Base-by-base conservation (phyloP, 306 rosid species). In the Ceratonia siliqua region DNA sequence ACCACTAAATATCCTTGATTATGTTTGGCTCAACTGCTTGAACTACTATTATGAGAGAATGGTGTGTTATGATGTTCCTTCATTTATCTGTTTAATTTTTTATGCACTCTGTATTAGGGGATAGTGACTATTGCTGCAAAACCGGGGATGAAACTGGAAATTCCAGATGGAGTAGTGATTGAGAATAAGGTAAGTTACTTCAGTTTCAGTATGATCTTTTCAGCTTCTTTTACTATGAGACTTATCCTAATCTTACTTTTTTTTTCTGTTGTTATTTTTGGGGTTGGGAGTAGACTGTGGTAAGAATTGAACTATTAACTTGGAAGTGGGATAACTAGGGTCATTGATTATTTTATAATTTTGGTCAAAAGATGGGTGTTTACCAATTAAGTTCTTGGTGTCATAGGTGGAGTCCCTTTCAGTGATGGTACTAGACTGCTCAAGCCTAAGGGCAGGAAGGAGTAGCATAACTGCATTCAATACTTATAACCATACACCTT, bases 111-210 rank as follows among this genome's bases (percentile, higher is more conserved):
- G 70, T 78, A 67, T 80, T 36, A 89, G 97, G 97, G 97, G 71
- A 80, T 69, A 52, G 96, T 91, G 48, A 85, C 61, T 49, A 82
- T 89, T 21, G 54, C 62, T 73, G 93, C 93, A 54, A 80, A 89
- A 68, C 85, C 97, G 3, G 93, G 87, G 33, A 56, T 71, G 74
- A 87, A 82, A 64, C 68, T 89, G 84, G 91, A 91, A 86, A 89
- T 91, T 66, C 91, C 97, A 0, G 90, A 86, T 57, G 90, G 93
- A 49, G 79, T 45, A 2, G 82, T 86, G 39, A 77, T 91, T 57
- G 89, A 84, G 64, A 88, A 87, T 72, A 79, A 87, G 97, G 97
- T 86, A 69, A 54, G 21, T 50, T 32, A 30, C 62, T 67, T 21
- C 13, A 27, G 32, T 27, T 42, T 65, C 10, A 5, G n/a, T 59